These are phyloP conservation scores for Candida koratica DNA, from an alignment of 805 yeast genomes.

Conservation along the genomic window DNA sequence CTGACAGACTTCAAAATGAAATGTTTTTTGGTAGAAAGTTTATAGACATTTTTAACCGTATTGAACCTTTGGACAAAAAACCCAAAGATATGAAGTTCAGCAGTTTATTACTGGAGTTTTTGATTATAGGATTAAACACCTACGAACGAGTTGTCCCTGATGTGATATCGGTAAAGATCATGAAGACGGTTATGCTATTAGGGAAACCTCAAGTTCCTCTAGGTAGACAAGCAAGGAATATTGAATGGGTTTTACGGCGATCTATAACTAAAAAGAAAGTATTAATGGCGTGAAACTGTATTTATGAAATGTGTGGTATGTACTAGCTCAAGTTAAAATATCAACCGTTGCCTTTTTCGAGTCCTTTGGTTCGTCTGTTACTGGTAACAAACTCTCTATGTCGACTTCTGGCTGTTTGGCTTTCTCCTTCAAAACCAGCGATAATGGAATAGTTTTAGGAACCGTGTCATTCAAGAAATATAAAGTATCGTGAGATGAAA, in stretches of 20 bases:
- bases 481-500: slow-evolving; percentile 53
- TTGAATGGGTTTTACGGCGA: slow-evolving; percentile 25
- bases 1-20: slow-evolving; percentile 37
- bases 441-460: slow-evolving; percentile 55
- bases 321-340: background rate
- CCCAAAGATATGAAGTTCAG: slow-evolving; percentile 3
- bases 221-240: slow-evolving; percentile 25
- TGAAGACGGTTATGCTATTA: slow-evolving; percentile 25
- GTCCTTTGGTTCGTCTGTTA: background rate
- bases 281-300: background rate
- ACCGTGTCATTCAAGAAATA: slow-evolving; percentile 62
- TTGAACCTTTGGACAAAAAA: background rate
- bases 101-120: slow-evolving; percentile 17
- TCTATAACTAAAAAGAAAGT: background rate
- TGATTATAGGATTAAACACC: slow-evolving; percentile 32
- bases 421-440: slow-evolving; percentile 36
- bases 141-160: slow-evolving; percentile 43
- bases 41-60: slow-evolving; percentile 41
- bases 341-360: slow-evolving; percentile 1
- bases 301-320: background rate
- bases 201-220: slow-evolving; percentile 23
- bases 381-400: slow-evolving; percentile 12
- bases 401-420: slow-evolving; percentile 8
- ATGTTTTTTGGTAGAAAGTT: slow-evolving; percentile 47
- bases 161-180: slow-evolving; percentile 32